Conservation (phyloP, 2,329 filamentous ascomycete genomes). For the Cladosporium sp. region DNA sequence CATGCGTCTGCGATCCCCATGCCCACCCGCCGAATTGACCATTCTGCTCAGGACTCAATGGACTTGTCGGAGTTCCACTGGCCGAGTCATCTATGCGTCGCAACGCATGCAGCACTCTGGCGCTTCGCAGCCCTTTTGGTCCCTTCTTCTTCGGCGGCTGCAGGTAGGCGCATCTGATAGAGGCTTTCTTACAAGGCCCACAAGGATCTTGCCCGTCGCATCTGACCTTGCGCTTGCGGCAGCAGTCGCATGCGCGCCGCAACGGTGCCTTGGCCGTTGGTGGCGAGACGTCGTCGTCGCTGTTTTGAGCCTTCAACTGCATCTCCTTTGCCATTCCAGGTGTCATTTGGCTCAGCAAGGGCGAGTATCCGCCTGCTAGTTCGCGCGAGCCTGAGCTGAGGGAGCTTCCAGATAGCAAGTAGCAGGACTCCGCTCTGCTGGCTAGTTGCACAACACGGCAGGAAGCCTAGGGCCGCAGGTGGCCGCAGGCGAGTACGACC, state of each 20-base stretch:
- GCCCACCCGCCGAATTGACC: constrained; percentile 28
- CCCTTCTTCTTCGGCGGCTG: constrained; percentile 35
- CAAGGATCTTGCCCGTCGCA: constrained; percentile 33
- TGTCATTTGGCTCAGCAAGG: neutral
- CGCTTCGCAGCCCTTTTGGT: constrained; percentile 33
- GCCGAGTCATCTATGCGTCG: constrained; percentile 31
- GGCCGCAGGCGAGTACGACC: neutral
- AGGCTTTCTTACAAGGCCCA: constrained; percentile 32
- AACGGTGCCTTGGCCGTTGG: constrained; percentile 19
- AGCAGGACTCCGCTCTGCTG: neutral
- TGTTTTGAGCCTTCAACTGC: constrained; percentile 11
- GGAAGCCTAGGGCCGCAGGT: constrained; percentile 3
- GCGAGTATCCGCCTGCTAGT: neutral
- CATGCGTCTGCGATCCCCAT: constrained; percentile 18
- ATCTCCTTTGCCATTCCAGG: neutral
- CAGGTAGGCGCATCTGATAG: constrained; percentile 33
- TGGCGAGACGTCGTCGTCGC: constrained; percentile 17
- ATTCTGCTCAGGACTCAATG: constrained; percentile 21
- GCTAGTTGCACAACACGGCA: constrained; percentile 4
- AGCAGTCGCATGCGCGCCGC: constrained; percentile 35
- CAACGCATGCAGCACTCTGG: constrained; percentile 31
- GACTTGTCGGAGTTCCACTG: constrained; percentile 21
- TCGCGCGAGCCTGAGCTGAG: neutral
- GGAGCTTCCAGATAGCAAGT: neutral
- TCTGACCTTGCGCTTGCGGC: constrained; percentile 33